Base-by-base conservation (phyloP, 2,329 filamentous ascomycete genomes). In the Aspergillus sergii region DNA sequence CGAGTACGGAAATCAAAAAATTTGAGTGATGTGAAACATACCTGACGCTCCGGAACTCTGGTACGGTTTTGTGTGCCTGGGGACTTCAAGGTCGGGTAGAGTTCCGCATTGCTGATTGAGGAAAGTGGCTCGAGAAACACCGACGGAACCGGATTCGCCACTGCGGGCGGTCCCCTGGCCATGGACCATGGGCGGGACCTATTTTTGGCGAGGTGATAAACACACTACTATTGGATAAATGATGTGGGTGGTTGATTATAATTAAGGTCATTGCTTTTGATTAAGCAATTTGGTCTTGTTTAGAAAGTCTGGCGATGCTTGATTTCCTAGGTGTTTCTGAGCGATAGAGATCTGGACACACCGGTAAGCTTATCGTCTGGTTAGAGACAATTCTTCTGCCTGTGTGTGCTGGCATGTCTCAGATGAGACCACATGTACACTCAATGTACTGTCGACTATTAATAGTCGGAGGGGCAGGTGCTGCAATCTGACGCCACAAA, bases 371-470 rank as follows among this genome's bases (percentile, higher is more conserved):
- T 41, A 41, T n/a, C 39, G 39, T n/a, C 39, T n/a, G 39, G 39
- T 41, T 9, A 41, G 8, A 41, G 12, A 14, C 6, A 48, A 48
- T 28, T 48, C 6, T 26, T 26, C 21, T 48, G 45, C 21, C 23
- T 51, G 16, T 12, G 14, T 51, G 30, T 55, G 51, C 34, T 55
- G 51, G 51, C 51, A 41, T 55, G 51, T 55, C 51, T 55, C 51
- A 55, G 51, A 26, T 55, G 51, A 21, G 3, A 26, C 51, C 51
- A 54, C n/a, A 54, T 36, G 30, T 10, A 21, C 23, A 54, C 51
- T 34, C 51, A 34, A 54, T 36, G 30, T 30, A 36, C n/a, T 36
- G 12, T 54, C 12, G n/a, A 16, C 51, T 55, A 41, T 39, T 23
- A 55, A 36, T 55, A 55, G 51, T 41, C 32, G 32, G 51, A 39